phyloP scores from a whole-genome alignment of 805 yeast genomes.

The Spathaspora arborariae region DNA sequence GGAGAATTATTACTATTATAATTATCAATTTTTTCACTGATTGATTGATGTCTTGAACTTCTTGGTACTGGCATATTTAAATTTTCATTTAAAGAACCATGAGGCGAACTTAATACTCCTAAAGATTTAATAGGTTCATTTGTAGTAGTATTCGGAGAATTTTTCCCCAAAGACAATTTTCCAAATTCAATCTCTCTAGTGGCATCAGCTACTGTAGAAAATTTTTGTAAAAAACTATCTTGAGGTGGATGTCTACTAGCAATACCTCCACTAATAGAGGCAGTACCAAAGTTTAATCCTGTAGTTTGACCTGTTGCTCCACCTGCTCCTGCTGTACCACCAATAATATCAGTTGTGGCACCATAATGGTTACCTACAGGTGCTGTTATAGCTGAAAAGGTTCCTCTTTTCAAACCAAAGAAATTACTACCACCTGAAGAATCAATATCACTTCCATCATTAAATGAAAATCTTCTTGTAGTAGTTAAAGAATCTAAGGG shows the following conservation, averaged over 20 bases:
- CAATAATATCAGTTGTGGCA: neutral
- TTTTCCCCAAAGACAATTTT: slow-evolving; percentile 18
- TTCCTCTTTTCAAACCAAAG: slow-evolving; percentile 47
- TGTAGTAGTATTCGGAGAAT: slow-evolving; percentile 42
- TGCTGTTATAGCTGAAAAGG: slow-evolving; percentile 45
- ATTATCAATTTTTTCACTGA: slow-evolving; percentile 61
- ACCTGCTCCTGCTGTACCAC: slow-evolving; percentile 14
- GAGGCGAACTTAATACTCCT: slow-evolving; percentile 26
- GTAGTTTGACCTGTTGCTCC: slow-evolving; percentile 18
- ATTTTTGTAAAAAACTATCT: slow-evolving; percentile 56
- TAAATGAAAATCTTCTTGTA: slow-evolving; percentile 37
- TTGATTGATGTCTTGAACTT: slow-evolving; percentile 46
- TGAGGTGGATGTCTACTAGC: slow-evolving; percentile 44
- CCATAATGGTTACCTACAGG: slow-evolving; percentile 28
- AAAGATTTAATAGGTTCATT: slow-evolving; percentile 19
- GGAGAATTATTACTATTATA: slow-evolving; percentile 47
- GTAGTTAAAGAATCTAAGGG: slow-evolving; percentile 7
- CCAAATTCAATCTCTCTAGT: slow-evolving; percentile 60
- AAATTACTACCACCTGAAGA: slow-evolving; percentile 31
- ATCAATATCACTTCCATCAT: slow-evolving; percentile 41
- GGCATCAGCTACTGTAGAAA: slow-evolving; percentile 63
- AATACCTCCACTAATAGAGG: slow-evolving; percentile 57
- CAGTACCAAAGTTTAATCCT: slow-evolving; percentile 48
- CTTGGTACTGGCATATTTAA: slow-evolving; percentile 34
- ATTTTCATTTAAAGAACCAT: slow-evolving; percentile 41